Base-by-base conservation (phyloP, 2,329 filamentous ascomycete genomes). In the Cadophora gregata region DNA sequence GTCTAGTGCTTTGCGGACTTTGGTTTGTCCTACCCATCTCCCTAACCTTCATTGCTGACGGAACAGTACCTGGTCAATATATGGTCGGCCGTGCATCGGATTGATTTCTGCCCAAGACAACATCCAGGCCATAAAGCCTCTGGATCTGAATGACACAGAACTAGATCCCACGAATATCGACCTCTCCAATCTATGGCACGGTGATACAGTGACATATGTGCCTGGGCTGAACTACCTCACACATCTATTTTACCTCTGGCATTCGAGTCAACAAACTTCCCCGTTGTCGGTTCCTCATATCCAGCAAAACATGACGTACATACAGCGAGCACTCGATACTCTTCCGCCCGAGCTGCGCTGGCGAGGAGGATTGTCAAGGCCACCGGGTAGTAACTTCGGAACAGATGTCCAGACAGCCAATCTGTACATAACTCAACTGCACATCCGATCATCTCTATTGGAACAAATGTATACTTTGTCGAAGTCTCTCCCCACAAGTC, bases 341-440 rank as follows among this genome's bases (percentile, higher is more conserved):
- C 74, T 80, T 0, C 77, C 77, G 0, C 75, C 77, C 0, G 75
- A 78, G 42, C 68, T 80, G 1, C 72, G 77, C 4, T 80, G 79
- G 79, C 72, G 78, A 0, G 78, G 78, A 2, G 77, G 78, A 0
- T 63, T 79, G 0, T 78, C 78, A 0, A 74, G 77, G 0, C 75
- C 75, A 0, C 53, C 71, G 0, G 64, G 66, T 12, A 72, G 74
- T 1, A 79, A 77, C 0, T 72, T 76, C 12, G 77, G 78, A 3
- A 79, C 80, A 53, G 77, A 79, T 48, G 78, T 75, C 2, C 79
- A 80, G 24, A 76, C 77, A 7, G 79, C 75, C 9, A 79, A 80
- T 64, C 66, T 80, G 4, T 77, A 79, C 58, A 74, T 80, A 38
- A 80, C 79, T 25, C 78, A 77, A 55, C 72, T 80, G 7, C 75